phyloP scores from a whole-genome alignment of 2,329 filamentous ascomycete species.

The Microsporum canis region DNA sequence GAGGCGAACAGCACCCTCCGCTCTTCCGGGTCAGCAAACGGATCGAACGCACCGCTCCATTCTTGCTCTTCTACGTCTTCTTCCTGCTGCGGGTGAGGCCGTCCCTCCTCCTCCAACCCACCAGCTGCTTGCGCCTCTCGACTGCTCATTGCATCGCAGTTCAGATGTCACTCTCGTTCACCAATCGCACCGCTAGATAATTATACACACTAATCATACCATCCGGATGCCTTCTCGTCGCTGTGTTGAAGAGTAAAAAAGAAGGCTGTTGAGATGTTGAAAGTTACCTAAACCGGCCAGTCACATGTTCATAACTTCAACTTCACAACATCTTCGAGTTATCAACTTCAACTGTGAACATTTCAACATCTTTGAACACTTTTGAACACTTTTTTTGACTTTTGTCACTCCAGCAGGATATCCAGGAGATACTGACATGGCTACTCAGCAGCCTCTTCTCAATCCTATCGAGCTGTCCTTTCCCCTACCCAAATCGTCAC shows the following conservation, averaged over 20 bases:
- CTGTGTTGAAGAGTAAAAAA: no score
- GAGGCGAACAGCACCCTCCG: slow-evolving; percentile 66
- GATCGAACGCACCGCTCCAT: slow-evolving; percentile 54
- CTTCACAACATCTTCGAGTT: background rate
- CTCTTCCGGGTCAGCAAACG: slow-evolving; percentile 67
- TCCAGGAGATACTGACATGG: background rate
- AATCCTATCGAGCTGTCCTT: slow-evolving; percentile 46
- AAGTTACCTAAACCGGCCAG: background rate
- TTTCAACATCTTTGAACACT: no score
- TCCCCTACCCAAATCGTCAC: slow-evolving; percentile 44
- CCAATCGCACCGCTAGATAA: background rate
- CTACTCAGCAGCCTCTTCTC: slow-evolving; percentile 15
- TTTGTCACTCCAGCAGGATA: background rate
- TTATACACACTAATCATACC: no score
- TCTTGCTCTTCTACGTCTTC: slow-evolving; percentile 16
- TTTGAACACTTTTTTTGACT: background rate
- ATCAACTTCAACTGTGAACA: no score
- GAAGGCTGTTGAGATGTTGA: background rate
- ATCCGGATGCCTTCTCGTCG: no score
- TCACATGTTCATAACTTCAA: background rate
- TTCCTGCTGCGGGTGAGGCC: background rate
- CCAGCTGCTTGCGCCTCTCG: background rate
- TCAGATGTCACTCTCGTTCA: background rate
- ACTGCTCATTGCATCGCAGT: background rate
- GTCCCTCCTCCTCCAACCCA: background rate